A percentile compares a stretch with the other conserved stretches of the same genome.
Conservation (phyloP, 129 eudicot genomes). For the Flaveria robusta region DNA sequence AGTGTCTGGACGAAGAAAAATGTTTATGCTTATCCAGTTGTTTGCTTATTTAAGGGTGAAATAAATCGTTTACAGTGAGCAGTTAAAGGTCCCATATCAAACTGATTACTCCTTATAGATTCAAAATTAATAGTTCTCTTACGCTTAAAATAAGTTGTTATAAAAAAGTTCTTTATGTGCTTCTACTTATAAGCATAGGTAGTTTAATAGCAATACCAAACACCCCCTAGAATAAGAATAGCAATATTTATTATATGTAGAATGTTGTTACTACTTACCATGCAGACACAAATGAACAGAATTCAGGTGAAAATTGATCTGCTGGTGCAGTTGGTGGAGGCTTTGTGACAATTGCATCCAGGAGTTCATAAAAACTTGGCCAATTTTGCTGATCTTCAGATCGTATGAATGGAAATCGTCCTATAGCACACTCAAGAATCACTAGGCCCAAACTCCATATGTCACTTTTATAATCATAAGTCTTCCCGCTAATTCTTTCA, state of each 20-base stretch:
- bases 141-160: not conserved
- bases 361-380: constrained; percentile 94
- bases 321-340: constrained; percentile 94
- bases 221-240: not conserved
- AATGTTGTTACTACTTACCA: constrained; percentile 51
- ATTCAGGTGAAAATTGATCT: constrained; percentile 98
- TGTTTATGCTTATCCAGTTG: no score
- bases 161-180: no score
- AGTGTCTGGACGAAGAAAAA: no score
- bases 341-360: constrained; percentile 83
- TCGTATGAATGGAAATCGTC: constrained; percentile 90
- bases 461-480: constrained; percentile 89
- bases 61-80: no score
- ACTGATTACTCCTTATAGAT: no score
- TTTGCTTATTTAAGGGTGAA: no score
- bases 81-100: no score
- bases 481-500: constrained; percentile 91
- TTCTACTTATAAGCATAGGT: not conserved
- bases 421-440: constrained; percentile 94
- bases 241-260: not conserved
- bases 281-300: constrained; percentile 86
- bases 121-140: no score
- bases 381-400: constrained; percentile 80
- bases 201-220: not conserved
- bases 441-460: constrained; percentile 97